Percentiles rank a stretch among this genome's conserved stretches.
Evolutionary conservation across 331 rosid genomes (phyloP).

Genomic region (Cydonia oblonga): DNA sequence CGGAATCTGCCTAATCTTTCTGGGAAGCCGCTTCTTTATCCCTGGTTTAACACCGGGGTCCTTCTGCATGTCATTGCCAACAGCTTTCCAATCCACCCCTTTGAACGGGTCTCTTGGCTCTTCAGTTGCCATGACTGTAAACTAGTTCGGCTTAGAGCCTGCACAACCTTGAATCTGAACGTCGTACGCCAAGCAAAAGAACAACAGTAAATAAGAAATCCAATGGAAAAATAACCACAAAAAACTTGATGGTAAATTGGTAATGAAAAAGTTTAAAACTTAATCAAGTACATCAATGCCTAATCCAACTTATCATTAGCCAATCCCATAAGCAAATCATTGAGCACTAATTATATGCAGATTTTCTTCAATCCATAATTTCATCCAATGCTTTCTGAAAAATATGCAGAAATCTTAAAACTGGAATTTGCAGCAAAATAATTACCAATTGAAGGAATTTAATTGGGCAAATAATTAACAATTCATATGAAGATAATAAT

Average conservation of each 20-base stretch:
- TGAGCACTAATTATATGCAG: too few relatives aligned
- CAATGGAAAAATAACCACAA: not conserved
- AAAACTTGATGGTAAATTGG: not conserved
- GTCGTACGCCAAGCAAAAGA: not conserved
- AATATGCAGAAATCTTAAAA: not conserved
- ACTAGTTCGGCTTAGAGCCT: not conserved
- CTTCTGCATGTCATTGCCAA: slow-evolving; percentile 73
- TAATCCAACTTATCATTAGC: not conserved
- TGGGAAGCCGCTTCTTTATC: slow-evolving; percentile 57
- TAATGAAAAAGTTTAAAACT: not conserved
- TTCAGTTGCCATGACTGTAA: slow-evolving; percentile 38
- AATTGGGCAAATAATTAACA: not conserved
- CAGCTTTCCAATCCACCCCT: slow-evolving; percentile 88
- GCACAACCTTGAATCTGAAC: not conserved
- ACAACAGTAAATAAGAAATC: not conserved
- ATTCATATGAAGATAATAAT: not conserved
- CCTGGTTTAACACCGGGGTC: slow-evolving; percentile 46
- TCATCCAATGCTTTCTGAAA: not conserved
- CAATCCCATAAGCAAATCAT: not conserved
- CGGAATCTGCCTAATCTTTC: slow-evolving; percentile 59
- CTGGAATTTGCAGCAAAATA: not conserved
- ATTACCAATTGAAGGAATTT: not conserved
- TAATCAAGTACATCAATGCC: not conserved
- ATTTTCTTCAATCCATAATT: not conserved
- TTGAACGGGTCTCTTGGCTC: slow-evolving; percentile 68